Percentiles rank a stretch among this genome's conserved stretches.
phyloP scores from a whole-genome alignment of 2,329 filamentous ascomycete species.

The Xylariaceae sp. region DNA sequence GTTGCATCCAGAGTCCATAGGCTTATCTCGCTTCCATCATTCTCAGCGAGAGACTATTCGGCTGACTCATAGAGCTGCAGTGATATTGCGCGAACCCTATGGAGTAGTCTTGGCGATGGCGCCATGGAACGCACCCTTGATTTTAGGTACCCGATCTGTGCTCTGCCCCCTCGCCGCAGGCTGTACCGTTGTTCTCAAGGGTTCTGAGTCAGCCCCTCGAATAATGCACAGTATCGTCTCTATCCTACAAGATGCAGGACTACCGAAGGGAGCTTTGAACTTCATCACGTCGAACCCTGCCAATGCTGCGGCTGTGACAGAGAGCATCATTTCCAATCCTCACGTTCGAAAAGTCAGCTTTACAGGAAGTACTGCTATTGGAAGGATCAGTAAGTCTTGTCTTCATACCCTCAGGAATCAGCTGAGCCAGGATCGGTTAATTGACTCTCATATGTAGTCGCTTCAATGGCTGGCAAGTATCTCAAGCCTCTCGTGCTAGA shows the following conservation, averaged over 20 bases:
- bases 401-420: background rate
- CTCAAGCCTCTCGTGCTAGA: conserved; percentile 67
- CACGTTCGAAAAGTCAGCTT: conserved; percentile 66
- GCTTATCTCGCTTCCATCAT: no score
- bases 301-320: conserved; percentile 58
- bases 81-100: conserved; percentile 71
- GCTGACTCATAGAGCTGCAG: no score
- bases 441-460: conserved; percentile 35
- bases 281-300: conserved; percentile 55
- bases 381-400: conserved; percentile 45
- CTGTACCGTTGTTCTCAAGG: conserved; percentile 62
- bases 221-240: conserved; percentile 54
- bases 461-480: conserved; percentile 56
- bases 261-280: conserved; percentile 63
- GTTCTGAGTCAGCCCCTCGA: conserved; percentile 56
- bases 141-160: conserved; percentile 42
- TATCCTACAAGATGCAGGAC: conserved; percentile 58
- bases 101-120: conserved; percentile 77
- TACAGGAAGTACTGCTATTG: conserved; percentile 63
- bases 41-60: no score
- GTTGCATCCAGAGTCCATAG: no score
- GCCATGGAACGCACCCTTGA: conserved; percentile 58
- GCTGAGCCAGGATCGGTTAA: conserved; percentile 1
- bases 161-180: conserved; percentile 59
- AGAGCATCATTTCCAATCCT: conserved; percentile 56